phyloP scores from a whole-genome alignment of 805 yeast species.

The Yamadazyma tumulicola region DNA sequence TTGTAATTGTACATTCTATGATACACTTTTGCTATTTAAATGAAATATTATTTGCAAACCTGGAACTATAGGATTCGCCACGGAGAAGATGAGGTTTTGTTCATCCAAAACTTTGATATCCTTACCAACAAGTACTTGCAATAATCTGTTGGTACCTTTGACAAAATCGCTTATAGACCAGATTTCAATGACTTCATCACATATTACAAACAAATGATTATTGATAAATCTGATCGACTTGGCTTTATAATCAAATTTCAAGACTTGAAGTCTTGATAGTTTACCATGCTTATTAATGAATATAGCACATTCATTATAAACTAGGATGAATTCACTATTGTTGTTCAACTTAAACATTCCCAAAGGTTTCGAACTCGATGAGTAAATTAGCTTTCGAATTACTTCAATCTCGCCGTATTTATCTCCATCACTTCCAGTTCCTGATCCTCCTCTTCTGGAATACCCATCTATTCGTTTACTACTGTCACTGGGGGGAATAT shows the following conservation, averaged over 20 bases:
- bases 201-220: conserved; percentile 42
- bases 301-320: conserved; percentile 69
- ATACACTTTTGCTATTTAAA: conserved; percentile 5
- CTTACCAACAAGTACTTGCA: conserved; percentile 71
- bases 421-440: conserved; percentile 1
- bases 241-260: conserved; percentile 43
- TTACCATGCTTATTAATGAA: conserved; percentile 59
- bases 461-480: conserved; percentile 26
- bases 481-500: conserved; percentile 28
- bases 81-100: conserved; percentile 23
- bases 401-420: conserved; percentile 26
- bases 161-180: conserved; percentile 53
- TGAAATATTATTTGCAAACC: conserved; percentile 60
- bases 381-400: conserved; percentile 37
- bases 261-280: conserved; percentile 41
- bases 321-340: conserved; percentile 52
- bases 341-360: conserved; percentile 62
- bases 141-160: conserved; percentile 43
- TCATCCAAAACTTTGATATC: conserved; percentile 41
- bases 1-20: no score
- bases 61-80: conserved; percentile 64
- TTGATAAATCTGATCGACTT: conserved; percentile 30
- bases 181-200: conserved; percentile 68
- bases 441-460: conserved; percentile 15
- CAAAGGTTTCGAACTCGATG: conserved; percentile 47